Evolutionary conservation across 2,329 filamentous ascomycete species (phyloP).

Genomic region (Mycosphaerelloides madeirae): DNA sequence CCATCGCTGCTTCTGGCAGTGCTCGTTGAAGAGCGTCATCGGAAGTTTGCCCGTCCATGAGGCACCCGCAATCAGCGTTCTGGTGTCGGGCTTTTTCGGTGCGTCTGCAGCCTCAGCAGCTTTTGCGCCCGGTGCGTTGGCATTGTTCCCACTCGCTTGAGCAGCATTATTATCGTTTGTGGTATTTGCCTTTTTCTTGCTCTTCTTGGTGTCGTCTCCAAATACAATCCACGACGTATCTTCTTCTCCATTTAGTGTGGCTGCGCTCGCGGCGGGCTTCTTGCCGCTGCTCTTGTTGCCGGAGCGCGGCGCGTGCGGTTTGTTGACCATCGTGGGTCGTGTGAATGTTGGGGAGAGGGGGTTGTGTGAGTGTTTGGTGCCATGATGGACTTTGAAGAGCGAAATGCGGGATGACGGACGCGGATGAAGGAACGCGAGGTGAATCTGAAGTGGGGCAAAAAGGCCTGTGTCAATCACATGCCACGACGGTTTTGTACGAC

Average conservation of each 20-base stretch:
- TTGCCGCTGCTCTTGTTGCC: slow-evolving; percentile 36
- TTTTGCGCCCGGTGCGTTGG: slow-evolving; percentile 26
- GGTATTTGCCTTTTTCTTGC: slow-evolving; percentile 41
- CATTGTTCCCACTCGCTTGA: slow-evolving; percentile 22
- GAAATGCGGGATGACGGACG: too few relatives aligned
- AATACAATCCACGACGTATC: slow-evolving; percentile 49
- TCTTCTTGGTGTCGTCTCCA: slow-evolving; percentile 36
- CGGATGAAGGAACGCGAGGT: too few relatives aligned
- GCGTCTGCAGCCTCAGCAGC: slow-evolving; percentile 26
- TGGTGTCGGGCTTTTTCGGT: slow-evolving; percentile 57
- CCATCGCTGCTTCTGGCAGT: slow-evolving; percentile 95
- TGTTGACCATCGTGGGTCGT: slow-evolving; percentile 41
- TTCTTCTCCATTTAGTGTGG: slow-evolving; percentile 39
- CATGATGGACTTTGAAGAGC: too few relatives aligned
- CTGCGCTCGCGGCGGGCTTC: slow-evolving; percentile 28
- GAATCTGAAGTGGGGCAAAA: too few relatives aligned
- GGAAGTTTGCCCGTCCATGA: slow-evolving; percentile 98
- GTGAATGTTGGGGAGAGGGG: too few relatives aligned
- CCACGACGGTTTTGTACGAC: too few relatives aligned
- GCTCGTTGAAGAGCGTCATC: slow-evolving; percentile 86
- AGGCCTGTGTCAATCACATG: too few relatives aligned
- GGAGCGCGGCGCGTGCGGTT: slow-evolving; percentile 44
- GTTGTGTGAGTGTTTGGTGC: too few relatives aligned
- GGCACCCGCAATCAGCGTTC: slow-evolving; percentile 83
- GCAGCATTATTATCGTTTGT: slow-evolving; percentile 3